These are phyloP conservation scores for Aspergillus carbonarius DNA, from an alignment of 2,329 filamentous ascomycete genomes.

Conservation along the genomic window DNA sequence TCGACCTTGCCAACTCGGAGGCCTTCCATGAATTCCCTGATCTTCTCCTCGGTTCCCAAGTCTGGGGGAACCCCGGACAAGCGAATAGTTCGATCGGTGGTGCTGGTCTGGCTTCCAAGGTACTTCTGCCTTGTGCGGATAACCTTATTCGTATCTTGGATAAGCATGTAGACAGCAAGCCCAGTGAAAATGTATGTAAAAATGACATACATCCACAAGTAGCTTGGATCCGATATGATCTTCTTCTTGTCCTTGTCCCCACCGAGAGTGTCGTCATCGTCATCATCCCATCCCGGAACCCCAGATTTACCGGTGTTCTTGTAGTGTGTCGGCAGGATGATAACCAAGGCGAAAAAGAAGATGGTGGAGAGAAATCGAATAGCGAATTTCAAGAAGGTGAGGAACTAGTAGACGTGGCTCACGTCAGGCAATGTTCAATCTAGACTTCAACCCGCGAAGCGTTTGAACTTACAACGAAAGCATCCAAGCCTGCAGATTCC, in stretches of 20 bases:
- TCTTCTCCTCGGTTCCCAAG: slow-evolving; percentile 74
- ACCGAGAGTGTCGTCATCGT: slow-evolving; percentile 30
- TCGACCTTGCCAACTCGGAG: slow-evolving; percentile 88
- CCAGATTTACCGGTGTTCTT: slow-evolving; percentile 56
- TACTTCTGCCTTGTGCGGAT: slow-evolving; percentile 87
- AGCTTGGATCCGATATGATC: slow-evolving; percentile 47
- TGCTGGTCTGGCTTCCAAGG: slow-evolving; percentile 87
- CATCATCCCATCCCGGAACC: slow-evolving; percentile 39
- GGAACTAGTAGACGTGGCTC: slow-evolving; percentile 55
- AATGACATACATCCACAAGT: slow-evolving; percentile 89
- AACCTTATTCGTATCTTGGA: slow-evolving; percentile 78
- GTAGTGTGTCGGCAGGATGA: slow-evolving; percentile 84
- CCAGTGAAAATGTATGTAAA: slow-evolving; percentile 92
- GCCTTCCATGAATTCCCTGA: slow-evolving; percentile 83
- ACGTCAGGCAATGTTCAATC: not conserved
- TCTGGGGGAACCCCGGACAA: slow-evolving; percentile 82
- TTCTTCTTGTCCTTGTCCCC: slow-evolving; percentile 35
- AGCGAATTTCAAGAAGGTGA: slow-evolving; percentile 94
- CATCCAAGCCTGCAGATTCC: slow-evolving; percentile 86
- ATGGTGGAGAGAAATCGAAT: slow-evolving; percentile 78
- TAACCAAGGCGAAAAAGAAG: slow-evolving; percentile 73
- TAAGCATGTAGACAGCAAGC: slow-evolving; percentile 78
- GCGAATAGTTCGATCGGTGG: slow-evolving; percentile 91
- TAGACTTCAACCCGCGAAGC: not conserved
- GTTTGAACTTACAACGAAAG: slow-evolving; percentile 72